Percentiles rank a stretch among this genome's conserved stretches.
phyloP scores from a whole-genome alignment of 139 green algal genomes.

The Helicosporidium sp. region DNA sequence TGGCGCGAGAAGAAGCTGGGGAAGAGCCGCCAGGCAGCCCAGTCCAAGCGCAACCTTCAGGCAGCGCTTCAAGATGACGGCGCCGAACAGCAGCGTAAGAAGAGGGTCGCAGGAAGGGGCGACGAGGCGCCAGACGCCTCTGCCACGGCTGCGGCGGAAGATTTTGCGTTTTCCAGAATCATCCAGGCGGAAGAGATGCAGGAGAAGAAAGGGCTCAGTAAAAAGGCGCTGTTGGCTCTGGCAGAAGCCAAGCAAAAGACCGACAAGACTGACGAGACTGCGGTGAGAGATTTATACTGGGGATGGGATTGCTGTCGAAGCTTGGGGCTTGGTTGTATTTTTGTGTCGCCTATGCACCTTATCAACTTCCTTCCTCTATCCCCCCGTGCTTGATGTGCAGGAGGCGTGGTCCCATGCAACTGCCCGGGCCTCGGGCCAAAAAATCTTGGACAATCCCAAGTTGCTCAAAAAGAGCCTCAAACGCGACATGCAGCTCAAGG shows the following conservation, averaged over 20 bases:
- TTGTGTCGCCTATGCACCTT: conserved; percentile 5
- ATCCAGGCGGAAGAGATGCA: no score
- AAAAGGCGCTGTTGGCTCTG: no score
- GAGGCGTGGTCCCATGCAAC: conserved; percentile 49
- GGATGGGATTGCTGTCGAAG: background rate
- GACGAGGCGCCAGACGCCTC: no score
- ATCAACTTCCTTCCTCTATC: no score
- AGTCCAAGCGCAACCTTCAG: conserved; percentile 3
- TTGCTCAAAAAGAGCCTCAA: conserved; percentile 51
- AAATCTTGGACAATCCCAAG: conserved; percentile 74
- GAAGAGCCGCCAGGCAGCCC: conserved; percentile 5
- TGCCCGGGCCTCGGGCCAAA: conserved; percentile 42
- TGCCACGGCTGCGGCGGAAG: no score
- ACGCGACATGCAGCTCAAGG: conserved; percentile 41
- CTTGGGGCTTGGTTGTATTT: background rate
- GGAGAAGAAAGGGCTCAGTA: no score
- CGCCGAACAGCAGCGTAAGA: background rate
- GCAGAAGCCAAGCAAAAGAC: no score
- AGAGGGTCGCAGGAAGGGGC: no score
- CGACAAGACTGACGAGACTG: no score
- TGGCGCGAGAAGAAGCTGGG: conserved; percentile 16
- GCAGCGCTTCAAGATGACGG: background rate
- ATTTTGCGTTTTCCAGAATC: no score
- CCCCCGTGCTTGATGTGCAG: no score
- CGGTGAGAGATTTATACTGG: background rate